Evolutionary conservation across 2,329 filamentous ascomycete species (phyloP).

Genomic region (Botrytis elliptica): DNA sequence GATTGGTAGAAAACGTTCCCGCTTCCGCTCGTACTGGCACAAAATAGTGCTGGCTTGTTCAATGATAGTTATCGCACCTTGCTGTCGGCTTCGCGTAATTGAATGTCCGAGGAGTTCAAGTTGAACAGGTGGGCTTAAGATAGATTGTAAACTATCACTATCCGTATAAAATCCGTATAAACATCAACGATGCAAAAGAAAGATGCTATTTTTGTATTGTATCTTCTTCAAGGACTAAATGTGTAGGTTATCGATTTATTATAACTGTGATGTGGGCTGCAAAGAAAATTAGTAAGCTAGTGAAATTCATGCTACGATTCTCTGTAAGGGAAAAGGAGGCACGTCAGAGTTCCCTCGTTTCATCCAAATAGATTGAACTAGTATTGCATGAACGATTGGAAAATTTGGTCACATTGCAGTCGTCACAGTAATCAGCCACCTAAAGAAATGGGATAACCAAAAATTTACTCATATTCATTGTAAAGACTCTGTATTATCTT

Average conservation of each 20-base stretch:
- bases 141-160: neutral
- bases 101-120: conserved; percentile 7
- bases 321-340: neutral
- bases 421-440: neutral
- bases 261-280: neutral
- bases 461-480: conserved; percentile 23
- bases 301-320: neutral
- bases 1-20: neutral
- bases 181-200: neutral
- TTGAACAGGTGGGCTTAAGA: neutral
- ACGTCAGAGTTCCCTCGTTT: neutral
- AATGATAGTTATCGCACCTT: conserved; percentile 4
- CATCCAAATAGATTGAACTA: neutral
- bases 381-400: neutral
- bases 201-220: neutral
- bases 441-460: conserved; percentile 13
- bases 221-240: neutral
- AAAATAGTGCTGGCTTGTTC: conserved; percentile 9
- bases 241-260: neutral
- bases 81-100: conserved; percentile 19
- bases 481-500: conserved; percentile 36
- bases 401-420: neutral
- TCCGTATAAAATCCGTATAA: neutral
- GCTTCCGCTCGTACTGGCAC: neutral
- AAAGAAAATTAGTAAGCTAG: neutral